Conservation (phyloP, 108 stramenopile species). For the Parmales sp. region DNA sequence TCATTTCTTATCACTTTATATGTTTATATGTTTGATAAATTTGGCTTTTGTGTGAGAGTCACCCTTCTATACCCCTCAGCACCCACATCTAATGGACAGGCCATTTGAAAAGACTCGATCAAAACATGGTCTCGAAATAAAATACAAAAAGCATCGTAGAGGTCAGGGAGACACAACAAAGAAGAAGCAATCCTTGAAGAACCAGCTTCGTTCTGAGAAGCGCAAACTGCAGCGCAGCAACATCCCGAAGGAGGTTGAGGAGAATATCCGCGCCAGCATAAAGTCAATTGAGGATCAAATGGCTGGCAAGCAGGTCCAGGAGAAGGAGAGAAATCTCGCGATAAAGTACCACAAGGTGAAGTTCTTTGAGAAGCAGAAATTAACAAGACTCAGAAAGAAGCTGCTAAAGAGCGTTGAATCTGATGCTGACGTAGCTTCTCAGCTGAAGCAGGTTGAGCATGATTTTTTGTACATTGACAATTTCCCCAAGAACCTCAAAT, state of each 20-base stretch:
- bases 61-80: too few relatives aligned
- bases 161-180: too few relatives aligned
- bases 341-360: constrained; percentile 59
- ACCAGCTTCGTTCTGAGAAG: background rate
- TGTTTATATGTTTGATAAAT: too few relatives aligned
- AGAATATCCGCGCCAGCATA: background rate
- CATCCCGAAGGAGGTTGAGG: too few relatives aligned
- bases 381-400: constrained; percentile 48
- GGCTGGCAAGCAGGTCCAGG: background rate
- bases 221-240: too few relatives aligned
- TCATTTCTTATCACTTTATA: too few relatives aligned
- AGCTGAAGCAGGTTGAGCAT: too few relatives aligned
- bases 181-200: background rate
- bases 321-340: background rate
- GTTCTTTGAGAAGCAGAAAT: constrained; percentile 70
- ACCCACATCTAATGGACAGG: too few relatives aligned
- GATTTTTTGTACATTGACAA: background rate
- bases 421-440: background rate
- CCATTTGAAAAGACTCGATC: too few relatives aligned
- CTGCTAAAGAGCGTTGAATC: constrained; percentile 17
- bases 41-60: too few relatives aligned
- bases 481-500: background rate
- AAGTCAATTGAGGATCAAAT: background rate
- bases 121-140: too few relatives aligned
- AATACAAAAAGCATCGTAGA: too few relatives aligned